Evolutionary conservation across 306 rosid species (phyloP), one percentile per base, ranked within the genome.

Genomic region (Glycine soja): DNA sequence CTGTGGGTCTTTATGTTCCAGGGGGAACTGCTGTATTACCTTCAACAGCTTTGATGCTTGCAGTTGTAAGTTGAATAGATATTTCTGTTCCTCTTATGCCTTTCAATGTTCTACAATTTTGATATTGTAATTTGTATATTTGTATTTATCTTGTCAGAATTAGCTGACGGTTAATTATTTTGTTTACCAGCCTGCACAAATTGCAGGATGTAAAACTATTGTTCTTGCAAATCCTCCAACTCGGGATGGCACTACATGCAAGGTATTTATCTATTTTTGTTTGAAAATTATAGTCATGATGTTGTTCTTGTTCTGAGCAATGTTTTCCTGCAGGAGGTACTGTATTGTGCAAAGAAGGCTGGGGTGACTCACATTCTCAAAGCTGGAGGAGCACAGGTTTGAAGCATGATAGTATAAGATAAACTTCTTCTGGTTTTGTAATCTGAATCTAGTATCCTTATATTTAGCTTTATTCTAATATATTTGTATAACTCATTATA

Each of bases 311-410:
- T 15, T 75, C 81, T 84, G 68, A 87, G 80, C 48, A 10, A 24
- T 68, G 73, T 75, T 74, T 56, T 78, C 68, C 75, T 81, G 80
- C 76, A 95, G 99, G 99, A 95, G 82, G 99, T 95, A 54, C 87
- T 95, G 45, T 95, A 95, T 82, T 95, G 99, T 89, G 99, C 99
- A 0, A 95, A 95, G 88, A 95, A 93, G 90, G 97, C 98, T n/a
- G 98, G 99, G 71, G 97, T 93, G 65, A 91, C 97, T 81, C 94
- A 95, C 94, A 89, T 95, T 80, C 98, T 95, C 85, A 89, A 93
- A 88, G 99, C 98, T 74, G 99, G 99, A 81, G 99, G 99, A 72
- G 99, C 99, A 72, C 99, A 95, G 99, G 98, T 92, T 80, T 80
- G 82, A 36, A 74, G 76, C 84, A 78, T 83, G 80, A 78, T 6